These are phyloP conservation scores for Debaryomycetaceae sp. DNA, from an alignment of 1,139 yeast genomes.

Conservation along the genomic window DNA sequence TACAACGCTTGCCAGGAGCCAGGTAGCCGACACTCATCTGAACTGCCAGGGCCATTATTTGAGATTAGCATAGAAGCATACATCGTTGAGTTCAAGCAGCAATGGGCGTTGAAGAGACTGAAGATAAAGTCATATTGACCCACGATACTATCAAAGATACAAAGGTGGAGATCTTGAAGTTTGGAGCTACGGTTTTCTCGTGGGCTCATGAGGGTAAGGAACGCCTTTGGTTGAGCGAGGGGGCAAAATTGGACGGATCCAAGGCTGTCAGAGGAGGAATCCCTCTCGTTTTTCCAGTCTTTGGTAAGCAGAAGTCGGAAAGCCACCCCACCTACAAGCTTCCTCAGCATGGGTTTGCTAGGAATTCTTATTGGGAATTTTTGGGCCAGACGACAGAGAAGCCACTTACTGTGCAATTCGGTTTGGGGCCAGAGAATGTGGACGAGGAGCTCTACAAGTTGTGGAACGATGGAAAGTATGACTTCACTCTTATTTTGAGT, in stretches of 20 bases:
- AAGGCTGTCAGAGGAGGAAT: constrained; percentile 97
- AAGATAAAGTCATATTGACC: constrained; percentile 57
- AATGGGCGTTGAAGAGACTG: constrained; percentile 65
- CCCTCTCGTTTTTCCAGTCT: constrained; percentile 92
- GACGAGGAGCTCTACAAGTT: constrained; percentile 56
- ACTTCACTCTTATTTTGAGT: constrained; percentile 74
- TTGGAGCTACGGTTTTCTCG: constrained; percentile 84
- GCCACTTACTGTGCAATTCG: constrained; percentile 78
- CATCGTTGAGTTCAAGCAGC: neutral
- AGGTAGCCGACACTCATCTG: no score
- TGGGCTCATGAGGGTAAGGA: constrained; percentile 72
- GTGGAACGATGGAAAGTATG: constrained; percentile 50
- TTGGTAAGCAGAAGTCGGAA: constrained; percentile 61
- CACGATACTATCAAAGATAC: constrained; percentile 54
- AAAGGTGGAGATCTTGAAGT: constrained; percentile 64
- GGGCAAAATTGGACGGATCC: constrained; percentile 83
- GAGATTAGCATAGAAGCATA: no score
- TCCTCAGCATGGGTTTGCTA: constrained; percentile 96
- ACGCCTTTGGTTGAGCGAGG: constrained; percentile 61
- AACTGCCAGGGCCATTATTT: no score
- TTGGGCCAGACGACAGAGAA: constrained; percentile 67
- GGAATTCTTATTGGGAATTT: constrained; percentile 88
- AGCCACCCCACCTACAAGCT: constrained; percentile 42
- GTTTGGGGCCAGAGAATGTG: constrained; percentile 80
- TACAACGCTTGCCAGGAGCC: no score